Evolutionary conservation across 169 alveolate genomes (phyloP).

Genomic region (Plasmodium chabaudi): DNA sequence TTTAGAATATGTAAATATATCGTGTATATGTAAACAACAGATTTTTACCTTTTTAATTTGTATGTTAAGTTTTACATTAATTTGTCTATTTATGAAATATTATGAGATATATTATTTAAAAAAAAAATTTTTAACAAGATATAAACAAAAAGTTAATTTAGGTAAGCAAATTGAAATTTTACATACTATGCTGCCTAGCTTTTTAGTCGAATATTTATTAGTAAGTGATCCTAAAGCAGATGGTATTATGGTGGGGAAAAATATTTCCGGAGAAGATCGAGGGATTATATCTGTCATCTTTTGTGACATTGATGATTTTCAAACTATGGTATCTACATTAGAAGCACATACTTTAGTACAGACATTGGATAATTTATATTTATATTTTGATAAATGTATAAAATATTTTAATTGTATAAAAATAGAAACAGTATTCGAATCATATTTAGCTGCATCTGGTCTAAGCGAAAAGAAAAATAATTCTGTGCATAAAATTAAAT

Average conservation of each 20-base stretch:
- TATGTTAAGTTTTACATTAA: constrained; percentile 81
- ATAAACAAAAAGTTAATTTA: constrained; percentile 84
- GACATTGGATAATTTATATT: constrained; percentile 93
- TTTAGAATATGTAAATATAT: constrained; percentile 26
- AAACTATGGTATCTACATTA: constrained; percentile 93
- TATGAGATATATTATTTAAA: constrained; percentile 86
- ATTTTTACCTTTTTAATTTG: constrained; percentile 80
- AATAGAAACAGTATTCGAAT: constrained; percentile 93
- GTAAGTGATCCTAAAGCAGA: constrained; percentile 79
- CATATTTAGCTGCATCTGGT: constrained; percentile 94
- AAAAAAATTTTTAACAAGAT: constrained; percentile 85
- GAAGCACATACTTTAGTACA: constrained; percentile 94
- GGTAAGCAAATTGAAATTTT: constrained; percentile 90
- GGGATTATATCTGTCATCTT: constrained; percentile 96
- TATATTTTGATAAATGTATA: constrained; percentile 95
- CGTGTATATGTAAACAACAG: constrained; percentile 56
- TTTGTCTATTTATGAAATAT: constrained; percentile 89
- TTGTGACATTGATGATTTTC: constrained; percentile 98
- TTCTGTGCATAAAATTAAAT: constrained; percentile 43
- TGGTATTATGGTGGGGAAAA: constrained; percentile 81
- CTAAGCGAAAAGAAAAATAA: constrained; percentile 77
- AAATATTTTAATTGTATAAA: constrained; percentile 92
- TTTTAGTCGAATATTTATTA: constrained; percentile 89
- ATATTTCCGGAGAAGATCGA: constrained; percentile 89
- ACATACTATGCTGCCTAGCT: constrained; percentile 92